Base-by-base conservation (phyloP, 1,284 basidiomycete genomes). In the Ceratobasidium sp. region DNA sequence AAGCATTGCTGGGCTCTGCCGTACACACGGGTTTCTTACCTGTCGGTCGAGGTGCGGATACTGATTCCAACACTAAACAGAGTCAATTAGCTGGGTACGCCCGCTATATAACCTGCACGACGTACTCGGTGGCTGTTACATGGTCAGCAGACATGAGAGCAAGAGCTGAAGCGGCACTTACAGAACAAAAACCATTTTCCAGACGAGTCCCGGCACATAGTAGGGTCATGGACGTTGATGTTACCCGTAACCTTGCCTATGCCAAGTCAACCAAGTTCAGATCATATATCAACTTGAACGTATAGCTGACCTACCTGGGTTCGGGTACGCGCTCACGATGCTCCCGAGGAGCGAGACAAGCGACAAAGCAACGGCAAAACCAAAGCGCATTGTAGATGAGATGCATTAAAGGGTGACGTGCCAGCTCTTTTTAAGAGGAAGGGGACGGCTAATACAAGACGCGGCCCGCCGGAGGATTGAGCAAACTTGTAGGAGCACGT, bases 161-260 rank as follows among this genome's bases (percentile, higher is more conserved):
- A 26, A 28, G 34, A 9, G 28, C 16, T 14, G 23, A 32, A 18
- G 12, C 2, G 18, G 28, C 14, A 74, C 83, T 75, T 72, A 85
- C 85, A 84, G 76, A 86, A 87, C 23, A 87, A 77, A 74, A 83
- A 88, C 74, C 85, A 87, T 74, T 79, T 85, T 53, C 85, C 85
- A 46, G 76, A 78, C 55, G 79, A 80, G 76, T 86, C 85, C 74
- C 84, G 85, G 79, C 86, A 87, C 78, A 87, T 83, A 0, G 84
- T 83, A 23, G 85, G 85, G 76, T 85, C 84, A 73, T 83, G 82
- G 5, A 83, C 82, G 4, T 81, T 79, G 18, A 82, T 84, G 73
- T 84, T 81, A 8, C 85, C 84, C 0, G 83, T 84, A 28, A 86
- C 84, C 2, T 65, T 71, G 1, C 82, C 83, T 69, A 36, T 14